phyloP scores from a whole-genome alignment of 164 flowering plant genomes.

The Berberis thunbergii region DNA sequence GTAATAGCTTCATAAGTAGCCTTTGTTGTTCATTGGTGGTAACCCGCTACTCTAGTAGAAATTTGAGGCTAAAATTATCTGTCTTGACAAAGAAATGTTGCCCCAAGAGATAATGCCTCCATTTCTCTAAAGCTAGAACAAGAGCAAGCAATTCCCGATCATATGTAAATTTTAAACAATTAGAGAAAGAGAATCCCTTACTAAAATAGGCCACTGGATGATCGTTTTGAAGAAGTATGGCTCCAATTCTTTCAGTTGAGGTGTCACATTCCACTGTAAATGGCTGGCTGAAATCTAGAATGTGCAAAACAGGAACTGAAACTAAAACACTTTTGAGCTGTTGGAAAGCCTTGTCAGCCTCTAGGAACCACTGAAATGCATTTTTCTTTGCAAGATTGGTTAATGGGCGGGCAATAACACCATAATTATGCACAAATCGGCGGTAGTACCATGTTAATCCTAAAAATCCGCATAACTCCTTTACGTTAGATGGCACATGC shows the following conservation, averaged over 20 bases:
- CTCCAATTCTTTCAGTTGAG: neutral
- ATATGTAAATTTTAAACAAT: no score
- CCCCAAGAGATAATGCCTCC: no score
- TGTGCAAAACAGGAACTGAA: neutral
- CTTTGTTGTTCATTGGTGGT: neutral
- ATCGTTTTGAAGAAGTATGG: no score
- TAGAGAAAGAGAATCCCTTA: no score
- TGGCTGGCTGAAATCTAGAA: no score
- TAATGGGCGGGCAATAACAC: neutral
- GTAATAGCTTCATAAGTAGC: neutral
- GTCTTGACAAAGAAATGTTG: no score
- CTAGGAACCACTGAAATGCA: neutral
- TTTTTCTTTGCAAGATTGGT: neutral
- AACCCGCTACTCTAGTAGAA: no score
- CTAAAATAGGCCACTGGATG: no score
- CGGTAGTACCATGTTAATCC: neutral
- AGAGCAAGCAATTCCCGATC: no score
- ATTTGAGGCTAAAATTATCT: no score
- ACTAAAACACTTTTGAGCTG: neutral
- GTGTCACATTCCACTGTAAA: neutral
- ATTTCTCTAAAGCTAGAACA: no score
- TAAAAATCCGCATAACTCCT: neutral
- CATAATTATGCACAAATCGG: neutral
- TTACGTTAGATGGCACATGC: neutral
- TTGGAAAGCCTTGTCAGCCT: neutral